A percentile compares a stretch with the other conserved stretches of the same genome.
Conservation (phyloP, 1,139 yeast genomes). For the Geotrichum histeridarum region DNA sequence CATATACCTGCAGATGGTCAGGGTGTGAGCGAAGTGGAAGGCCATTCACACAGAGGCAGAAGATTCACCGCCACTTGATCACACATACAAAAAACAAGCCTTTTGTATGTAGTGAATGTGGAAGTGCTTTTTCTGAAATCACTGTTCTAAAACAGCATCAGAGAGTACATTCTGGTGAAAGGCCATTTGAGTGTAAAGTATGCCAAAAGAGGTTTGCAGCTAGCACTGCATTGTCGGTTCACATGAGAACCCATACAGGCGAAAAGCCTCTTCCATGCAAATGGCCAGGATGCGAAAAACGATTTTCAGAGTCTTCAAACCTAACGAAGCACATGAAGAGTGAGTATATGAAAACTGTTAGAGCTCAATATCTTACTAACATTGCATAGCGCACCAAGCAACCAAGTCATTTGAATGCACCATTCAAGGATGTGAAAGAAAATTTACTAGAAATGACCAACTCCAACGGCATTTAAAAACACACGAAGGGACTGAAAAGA, state of each 20-base stretch:
- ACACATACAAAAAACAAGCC: constrained; percentile 85
- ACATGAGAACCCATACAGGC: constrained; percentile 82
- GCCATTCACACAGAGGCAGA: constrained; percentile 73
- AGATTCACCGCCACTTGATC: constrained; percentile 76
- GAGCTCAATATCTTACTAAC: not conserved
- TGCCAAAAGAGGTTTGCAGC: constrained; percentile 75
- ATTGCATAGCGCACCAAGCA: constrained; percentile 25
- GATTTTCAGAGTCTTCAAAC: constrained; percentile 86
- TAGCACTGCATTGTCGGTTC: constrained; percentile 54
- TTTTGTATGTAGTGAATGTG: constrained; percentile 62
- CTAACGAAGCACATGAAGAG: constrained; percentile 76
- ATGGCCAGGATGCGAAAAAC: constrained; percentile 72
- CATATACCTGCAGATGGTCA: constrained; percentile 70
- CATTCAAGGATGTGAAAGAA: constrained; percentile 28
- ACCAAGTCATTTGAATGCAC: constrained; percentile 28
- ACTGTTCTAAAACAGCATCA: constrained; percentile 66
- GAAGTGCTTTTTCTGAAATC: constrained; percentile 63
- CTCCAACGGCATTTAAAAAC: constrained; percentile 31
- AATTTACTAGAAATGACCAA: constrained; percentile 36
- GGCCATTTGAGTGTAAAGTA: constrained; percentile 73
- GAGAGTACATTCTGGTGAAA: constrained; percentile 81
- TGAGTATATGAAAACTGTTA: not conserved
- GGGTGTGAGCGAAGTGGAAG: constrained; percentile 63
- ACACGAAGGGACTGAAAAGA: constrained; percentile 19
- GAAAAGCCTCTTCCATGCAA: constrained; percentile 82